Evolutionary conservation across 345 rosid species (phyloP), one percentile per base, ranked within the genome.

Genomic region (Eucalyptus tenuipes): DNA sequence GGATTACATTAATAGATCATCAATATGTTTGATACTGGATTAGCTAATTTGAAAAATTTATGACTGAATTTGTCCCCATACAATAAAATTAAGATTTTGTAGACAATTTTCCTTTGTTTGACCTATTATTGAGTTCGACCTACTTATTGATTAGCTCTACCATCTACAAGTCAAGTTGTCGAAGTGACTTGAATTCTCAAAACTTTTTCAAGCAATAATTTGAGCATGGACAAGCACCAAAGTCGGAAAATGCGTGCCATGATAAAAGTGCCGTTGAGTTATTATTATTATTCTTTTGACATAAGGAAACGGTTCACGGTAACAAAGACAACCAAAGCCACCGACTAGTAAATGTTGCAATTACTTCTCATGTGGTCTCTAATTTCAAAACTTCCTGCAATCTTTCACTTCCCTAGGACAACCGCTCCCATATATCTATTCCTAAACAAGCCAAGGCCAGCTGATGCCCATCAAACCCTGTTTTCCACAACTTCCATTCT

Each of bases 61-160:
- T 10, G 8, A 75, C 0, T 5, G 2, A 75, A 22, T 40, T 75
- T 7, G 2, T 0, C 1, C 1, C 0, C 15, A 2, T 3, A 75
- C 5, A 37, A 71, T 37, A 9, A 2, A 33, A 10, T 5, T 17
- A 3, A 10, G 24, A 18, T 4, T 71, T 71, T 33, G 11, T 17
- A 22, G 25, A 33, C 7, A 16, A 33, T 17, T 31, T 71, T 71
- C 13, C 20, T 71, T 33, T 71, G 11, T 71, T 9, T 17, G 13
- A 17, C 44, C 4, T 68, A 8, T 33, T 33, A 68, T 68, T 33
- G 22, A 68, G 80, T 68, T 33, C 2, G 14, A 33, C 81, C 25
- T 33, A 4, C 11, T 66, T n/a, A n/a, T 66, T 15, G 11, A 14
- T n/a, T 17, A 31, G 80, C 80, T 17, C 13, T 68, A 17, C 24